Evolutionary conservation across 805 yeast species (phyloP).

Genomic region (Candida oleophila): DNA sequence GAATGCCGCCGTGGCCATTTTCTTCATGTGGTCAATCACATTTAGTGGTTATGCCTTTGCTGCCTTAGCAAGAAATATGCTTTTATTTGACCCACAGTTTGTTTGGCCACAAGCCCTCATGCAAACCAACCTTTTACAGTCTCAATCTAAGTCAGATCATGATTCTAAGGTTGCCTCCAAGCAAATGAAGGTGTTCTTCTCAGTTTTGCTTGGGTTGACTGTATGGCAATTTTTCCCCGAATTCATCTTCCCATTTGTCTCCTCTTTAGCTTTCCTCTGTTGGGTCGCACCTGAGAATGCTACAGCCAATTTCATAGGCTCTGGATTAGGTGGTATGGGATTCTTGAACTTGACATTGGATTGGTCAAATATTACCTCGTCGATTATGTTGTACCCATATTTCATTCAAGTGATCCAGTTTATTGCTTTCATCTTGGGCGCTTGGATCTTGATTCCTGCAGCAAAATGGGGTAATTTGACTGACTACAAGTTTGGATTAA

Average conservation of each 20-base stretch:
- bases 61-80: slow-evolving; percentile 45
- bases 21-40: slow-evolving; percentile 52
- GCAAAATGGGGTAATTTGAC: slow-evolving; percentile 43
- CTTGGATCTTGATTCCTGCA: slow-evolving; percentile 49
- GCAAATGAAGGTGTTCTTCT: slow-evolving; percentile 39
- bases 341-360: slow-evolving; percentile 47
- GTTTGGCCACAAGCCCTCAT: slow-evolving; percentile 52
- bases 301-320: slow-evolving; percentile 44
- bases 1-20: slow-evolving; percentile 35
- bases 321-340: slow-evolving; percentile 56
- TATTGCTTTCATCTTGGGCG: slow-evolving; percentile 44
- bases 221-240: slow-evolving; percentile 53
- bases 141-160: slow-evolving; percentile 20
- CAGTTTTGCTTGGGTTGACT: slow-evolving; percentile 32
- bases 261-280: slow-evolving; percentile 49
- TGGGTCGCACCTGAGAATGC: slow-evolving; percentile 47
- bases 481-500: slow-evolving; percentile 36
- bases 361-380: slow-evolving; percentile 53
- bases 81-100: slow-evolving; percentile 49
- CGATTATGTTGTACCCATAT: slow-evolving; percentile 50
- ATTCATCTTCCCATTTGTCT: slow-evolving; percentile 45
- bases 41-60: slow-evolving; percentile 55
- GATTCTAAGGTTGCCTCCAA: slow-evolving; percentile 16
- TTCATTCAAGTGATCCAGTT: slow-evolving; percentile 53
- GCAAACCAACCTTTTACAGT: slow-evolving; percentile 47